Evolutionary conservation across 1,284 basidiomycete genomes (phyloP), one percentile per base, ranked within the genome.

Genomic region (Bondarzewia mesenterica): DNA sequence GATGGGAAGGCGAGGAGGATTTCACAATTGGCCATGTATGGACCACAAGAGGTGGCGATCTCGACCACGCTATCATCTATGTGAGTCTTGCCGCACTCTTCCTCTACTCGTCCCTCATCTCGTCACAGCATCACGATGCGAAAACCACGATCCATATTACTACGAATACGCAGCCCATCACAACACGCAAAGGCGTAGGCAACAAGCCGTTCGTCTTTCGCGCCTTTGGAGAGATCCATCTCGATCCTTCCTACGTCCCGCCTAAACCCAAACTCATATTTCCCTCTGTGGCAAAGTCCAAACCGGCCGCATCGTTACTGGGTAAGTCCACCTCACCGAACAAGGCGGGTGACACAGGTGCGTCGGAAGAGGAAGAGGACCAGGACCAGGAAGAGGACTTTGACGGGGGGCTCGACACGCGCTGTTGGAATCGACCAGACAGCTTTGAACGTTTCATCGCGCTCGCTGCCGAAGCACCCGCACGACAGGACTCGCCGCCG

Each of bases 1-100:
- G 66, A 39, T 84, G 82, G 82, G 73, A 78, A 50, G 72, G 76
- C 2, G 83, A 85, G 57, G 80, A 82, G 56, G 81, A 83, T 51
- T 73, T 75, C 46, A 74, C 73, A 0, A 58, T 85, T 14, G 68
- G 59, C 4, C 74, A 78, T 55, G 74, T 75, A 2, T 85, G 80
- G 80, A 22, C 21, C 16, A 69, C 74, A 0, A 65, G 66, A 5
- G 75, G 75, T 0, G 65, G 70, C 2, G 71, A 76, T 47, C 57
- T 72, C 2, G 55, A 63, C 7, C 66, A 68, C 42, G 83, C 70
- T 1, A 74, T 86, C 37, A 62, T 81, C 48, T 85, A 84, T 57
- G 82, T 85, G 56, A 51, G 80, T 70, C 39, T 35, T 25, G 32
- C n/a, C n/a, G 10, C 8, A 8, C 32, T 35, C n/a, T 35, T 8